Evolutionary conservation across 2,329 filamentous ascomycete species (phyloP).

Genomic region (Paecilomyces sp.): DNA sequence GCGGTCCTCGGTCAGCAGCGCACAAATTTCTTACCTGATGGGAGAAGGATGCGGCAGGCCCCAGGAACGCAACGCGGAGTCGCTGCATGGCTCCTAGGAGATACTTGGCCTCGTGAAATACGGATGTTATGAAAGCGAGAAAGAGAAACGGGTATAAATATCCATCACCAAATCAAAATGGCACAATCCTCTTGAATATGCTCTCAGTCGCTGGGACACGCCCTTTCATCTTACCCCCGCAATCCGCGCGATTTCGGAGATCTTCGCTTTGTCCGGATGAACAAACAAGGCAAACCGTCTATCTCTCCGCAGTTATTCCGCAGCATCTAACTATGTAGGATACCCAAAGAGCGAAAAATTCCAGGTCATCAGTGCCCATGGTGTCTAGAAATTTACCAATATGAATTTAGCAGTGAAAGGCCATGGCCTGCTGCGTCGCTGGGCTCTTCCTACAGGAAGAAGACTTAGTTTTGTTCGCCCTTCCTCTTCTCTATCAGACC

Average conservation of each 20-base stretch:
- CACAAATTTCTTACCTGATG: slow-evolving; percentile 50
- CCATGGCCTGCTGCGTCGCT: neutral
- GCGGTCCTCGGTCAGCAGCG: neutral
- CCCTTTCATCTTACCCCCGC: neutral
- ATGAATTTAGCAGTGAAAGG: neutral
- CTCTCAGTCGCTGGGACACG: neutral
- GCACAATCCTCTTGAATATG: neutral
- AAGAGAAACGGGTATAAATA: neutral
- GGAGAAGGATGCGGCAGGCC: slow-evolving; percentile 60
- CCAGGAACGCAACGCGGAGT: slow-evolving; percentile 49
- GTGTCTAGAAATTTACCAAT: neutral
- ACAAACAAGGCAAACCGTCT: neutral
- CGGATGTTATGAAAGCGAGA: neutral
- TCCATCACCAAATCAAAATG: neutral
- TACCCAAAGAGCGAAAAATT: neutral
- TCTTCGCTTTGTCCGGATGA: neutral
- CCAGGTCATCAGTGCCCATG: neutral
- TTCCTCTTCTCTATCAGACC: slow-evolving; percentile 28
- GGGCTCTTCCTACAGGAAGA: neutral
- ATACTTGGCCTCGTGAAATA: neutral
- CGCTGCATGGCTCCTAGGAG: slow-evolving; percentile 12
- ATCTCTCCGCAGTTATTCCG: neutral
- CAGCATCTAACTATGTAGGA: neutral
- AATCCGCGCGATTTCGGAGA: neutral
- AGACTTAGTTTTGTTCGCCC: neutral